Percentiles rank a stretch among this genome's conserved stretches.
Evolutionary conservation across 306 rosid species (phyloP).

Genomic region (Cucumis cinereus): DNA sequence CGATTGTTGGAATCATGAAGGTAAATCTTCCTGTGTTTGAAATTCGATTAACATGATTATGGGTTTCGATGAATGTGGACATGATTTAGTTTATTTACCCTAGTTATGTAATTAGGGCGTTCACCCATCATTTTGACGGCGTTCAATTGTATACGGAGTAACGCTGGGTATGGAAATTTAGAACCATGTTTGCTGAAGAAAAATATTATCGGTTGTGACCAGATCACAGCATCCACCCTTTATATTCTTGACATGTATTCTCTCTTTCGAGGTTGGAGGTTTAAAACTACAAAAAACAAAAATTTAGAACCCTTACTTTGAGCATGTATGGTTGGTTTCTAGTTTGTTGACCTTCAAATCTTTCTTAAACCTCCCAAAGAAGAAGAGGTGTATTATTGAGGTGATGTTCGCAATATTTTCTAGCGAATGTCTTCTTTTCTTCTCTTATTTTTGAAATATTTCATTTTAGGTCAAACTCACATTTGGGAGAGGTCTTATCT

Average conservation of each 20-base stretch:
- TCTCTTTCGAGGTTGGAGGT: no score
- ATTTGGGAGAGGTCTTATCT: not conserved
- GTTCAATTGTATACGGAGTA: not conserved
- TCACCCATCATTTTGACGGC: not conserved
- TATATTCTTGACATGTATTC: not conserved
- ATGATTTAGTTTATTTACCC: not conserved
- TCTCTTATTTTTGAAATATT: not conserved
- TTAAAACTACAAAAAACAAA: not conserved
- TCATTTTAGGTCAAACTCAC: not conserved
- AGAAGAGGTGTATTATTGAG: not conserved
- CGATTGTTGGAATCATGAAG: conserved; percentile 87
- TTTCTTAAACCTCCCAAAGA: not conserved
- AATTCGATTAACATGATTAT: not conserved
- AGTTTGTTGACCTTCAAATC: not conserved
- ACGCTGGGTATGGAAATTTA: not conserved
- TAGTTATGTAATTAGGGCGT: not conserved
- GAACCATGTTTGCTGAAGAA: not conserved
- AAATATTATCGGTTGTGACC: not conserved
- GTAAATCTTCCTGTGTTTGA: conserved; percentile 13
- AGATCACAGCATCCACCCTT: not conserved
- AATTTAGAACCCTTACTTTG: not conserved
- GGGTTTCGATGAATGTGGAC: not conserved
- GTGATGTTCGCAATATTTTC: not conserved
- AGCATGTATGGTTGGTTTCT: not conserved
- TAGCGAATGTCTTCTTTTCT: not conserved